Conservation (phyloP, 257 asterid genomes). For the Cynanchum wilfordii region DNA sequence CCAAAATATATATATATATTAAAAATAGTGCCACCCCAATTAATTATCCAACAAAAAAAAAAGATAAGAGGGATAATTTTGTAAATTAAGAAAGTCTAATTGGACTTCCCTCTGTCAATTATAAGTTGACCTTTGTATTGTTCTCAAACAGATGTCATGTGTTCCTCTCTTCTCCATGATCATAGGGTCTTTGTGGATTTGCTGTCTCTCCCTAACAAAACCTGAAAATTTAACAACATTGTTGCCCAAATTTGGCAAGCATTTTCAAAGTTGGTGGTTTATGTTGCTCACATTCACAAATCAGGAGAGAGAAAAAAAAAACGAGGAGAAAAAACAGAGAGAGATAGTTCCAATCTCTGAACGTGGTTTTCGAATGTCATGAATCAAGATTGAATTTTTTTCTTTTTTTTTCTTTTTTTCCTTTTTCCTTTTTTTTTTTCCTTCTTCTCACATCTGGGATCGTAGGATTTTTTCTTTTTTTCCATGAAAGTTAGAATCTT, state of each 20-base stretch:
- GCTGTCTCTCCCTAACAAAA: constrained; percentile 4
- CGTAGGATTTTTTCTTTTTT: not conserved
- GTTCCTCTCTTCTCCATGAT: constrained; percentile 19
- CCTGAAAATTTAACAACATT: constrained; percentile 12
- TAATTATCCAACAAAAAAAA: too few species aligned
- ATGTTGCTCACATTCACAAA: constrained; percentile 17
- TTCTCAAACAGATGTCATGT: constrained; percentile 15
- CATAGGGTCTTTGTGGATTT: constrained; percentile 31
- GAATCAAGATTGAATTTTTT: not conserved
- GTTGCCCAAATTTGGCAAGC: constrained; percentile 7
- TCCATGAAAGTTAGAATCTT: constrained; percentile 6
- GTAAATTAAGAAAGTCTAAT: not conserved
- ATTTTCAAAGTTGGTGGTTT: constrained; percentile 20
- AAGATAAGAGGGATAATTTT: too few species aligned
- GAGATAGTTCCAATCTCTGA: constrained; percentile 11
- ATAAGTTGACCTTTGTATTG: constrained; percentile 6
- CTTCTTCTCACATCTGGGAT: constrained; percentile 15
- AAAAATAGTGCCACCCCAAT: too few species aligned
- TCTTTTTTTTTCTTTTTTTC: not conserved
- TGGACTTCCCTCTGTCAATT: not conserved
- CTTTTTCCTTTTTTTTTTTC: not conserved
- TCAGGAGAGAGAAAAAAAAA: constrained; percentile 10
- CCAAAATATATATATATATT: too few species aligned
- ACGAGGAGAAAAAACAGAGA: not conserved
- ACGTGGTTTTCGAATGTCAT: constrained; percentile 22